Evolutionary conservation across 2,329 filamentous ascomycete species (phyloP).

Genomic region (Nemania serpens): DNA sequence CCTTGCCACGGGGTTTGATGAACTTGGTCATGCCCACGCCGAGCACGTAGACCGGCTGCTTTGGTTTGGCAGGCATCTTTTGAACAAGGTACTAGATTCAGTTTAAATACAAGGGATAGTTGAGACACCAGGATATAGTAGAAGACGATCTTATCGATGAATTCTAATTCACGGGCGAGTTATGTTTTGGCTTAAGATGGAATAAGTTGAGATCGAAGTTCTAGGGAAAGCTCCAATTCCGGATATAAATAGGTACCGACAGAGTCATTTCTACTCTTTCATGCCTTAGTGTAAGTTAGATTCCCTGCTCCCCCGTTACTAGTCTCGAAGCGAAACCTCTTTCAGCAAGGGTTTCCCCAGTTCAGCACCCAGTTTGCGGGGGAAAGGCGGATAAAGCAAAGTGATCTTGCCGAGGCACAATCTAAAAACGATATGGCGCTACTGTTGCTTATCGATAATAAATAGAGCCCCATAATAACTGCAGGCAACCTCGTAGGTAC

Average conservation of each 20-base stretch:
- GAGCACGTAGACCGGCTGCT: conserved; percentile 76
- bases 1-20: conserved; percentile 93
- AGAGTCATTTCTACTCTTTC: too few species aligned
- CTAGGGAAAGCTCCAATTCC: too few species aligned
- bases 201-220: too few species aligned
- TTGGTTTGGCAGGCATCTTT: conserved; percentile 55
- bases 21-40: conserved; percentile 99
- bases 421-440: not conserved
- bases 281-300: too few species aligned
- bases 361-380: not conserved
- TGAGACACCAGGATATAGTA: too few species aligned
- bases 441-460: not conserved
- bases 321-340: not conserved
- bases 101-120: not conserved
- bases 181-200: too few species aligned
- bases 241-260: too few species aligned
- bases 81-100: not conserved
- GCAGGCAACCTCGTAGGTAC: too few species aligned
- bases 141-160: too few species aligned
- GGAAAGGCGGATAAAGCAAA: not conserved
- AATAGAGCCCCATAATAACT: not conserved
- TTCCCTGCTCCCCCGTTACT: not conserved
- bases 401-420: conserved; percentile 13
- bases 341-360: not conserved
- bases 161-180: too few species aligned